A percentile compares a stretch with the other conserved stretches of the same genome.
Conservation (phyloP, 1,284 basidiomycete genomes). For the Apiotrichum gamsii region DNA sequence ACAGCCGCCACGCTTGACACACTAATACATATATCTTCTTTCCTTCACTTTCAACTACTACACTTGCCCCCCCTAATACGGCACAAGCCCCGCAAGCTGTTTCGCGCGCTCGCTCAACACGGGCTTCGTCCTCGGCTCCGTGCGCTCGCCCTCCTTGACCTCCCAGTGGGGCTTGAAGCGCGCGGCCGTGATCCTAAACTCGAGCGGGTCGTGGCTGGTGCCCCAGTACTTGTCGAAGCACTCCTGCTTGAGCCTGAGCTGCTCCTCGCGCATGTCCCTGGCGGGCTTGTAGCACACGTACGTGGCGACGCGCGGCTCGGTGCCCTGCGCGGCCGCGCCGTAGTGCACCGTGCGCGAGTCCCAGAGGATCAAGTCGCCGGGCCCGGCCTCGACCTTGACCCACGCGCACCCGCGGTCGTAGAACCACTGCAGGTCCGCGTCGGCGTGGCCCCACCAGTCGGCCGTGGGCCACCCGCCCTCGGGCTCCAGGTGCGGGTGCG, state of each 20-base stretch:
- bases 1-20: too few species aligned
- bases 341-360: constrained; percentile 32
- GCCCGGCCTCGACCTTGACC: constrained; percentile 30
- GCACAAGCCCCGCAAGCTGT: constrained; percentile 24
- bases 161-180: constrained; percentile 8
- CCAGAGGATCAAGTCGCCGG: constrained; percentile 39
- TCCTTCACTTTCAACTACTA: too few species aligned
- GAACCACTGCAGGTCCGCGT: constrained; percentile 32
- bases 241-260: constrained; percentile 20
- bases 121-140: constrained; percentile 13
- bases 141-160: constrained; percentile 23
- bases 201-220: constrained; percentile 36
- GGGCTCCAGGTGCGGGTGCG: constrained; percentile 33
- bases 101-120: constrained; percentile 19
- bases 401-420: constrained; percentile 37
- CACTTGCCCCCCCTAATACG: too few species aligned
- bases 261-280: constrained; percentile 21
- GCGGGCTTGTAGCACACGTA: constrained; percentile 44
- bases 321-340: constrained; percentile 29
- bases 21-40: too few species aligned
- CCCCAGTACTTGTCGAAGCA: constrained; percentile 21
- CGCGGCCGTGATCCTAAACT: constrained; percentile 28
- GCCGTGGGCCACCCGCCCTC: constrained; percentile 35
- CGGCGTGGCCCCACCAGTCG: constrained; percentile 40
- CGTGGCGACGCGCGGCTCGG: constrained; percentile 32